These are phyloP conservation scores for Caryocar brasiliense DNA, from an alignment of 441 rosid species.

Conservation along the genomic window DNA sequence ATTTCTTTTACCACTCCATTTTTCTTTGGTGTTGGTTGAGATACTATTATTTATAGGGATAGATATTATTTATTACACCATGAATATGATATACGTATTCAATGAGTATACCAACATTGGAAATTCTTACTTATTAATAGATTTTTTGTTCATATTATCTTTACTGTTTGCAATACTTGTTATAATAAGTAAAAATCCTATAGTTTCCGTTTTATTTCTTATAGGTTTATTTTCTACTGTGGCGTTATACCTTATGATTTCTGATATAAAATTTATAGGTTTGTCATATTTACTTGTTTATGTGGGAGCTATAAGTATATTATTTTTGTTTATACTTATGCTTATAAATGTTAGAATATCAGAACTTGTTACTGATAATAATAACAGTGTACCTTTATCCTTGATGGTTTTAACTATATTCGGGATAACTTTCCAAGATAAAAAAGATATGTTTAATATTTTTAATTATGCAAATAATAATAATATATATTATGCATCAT, in stretches of 20 bases:
- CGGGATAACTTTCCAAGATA: not conserved
- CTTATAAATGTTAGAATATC: not conserved
- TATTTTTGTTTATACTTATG: conserved; percentile 1
- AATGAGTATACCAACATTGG: too few relatives aligned
- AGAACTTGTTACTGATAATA: not conserved
- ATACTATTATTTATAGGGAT: too few relatives aligned
- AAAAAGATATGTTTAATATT: not conserved
- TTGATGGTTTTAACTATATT: not conserved
- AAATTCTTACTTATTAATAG: too few relatives aligned
- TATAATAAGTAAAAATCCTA: not conserved
- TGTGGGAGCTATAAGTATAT: not conserved
- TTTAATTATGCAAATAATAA: not conserved
- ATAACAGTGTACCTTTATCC: not conserved
- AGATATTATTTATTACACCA: too few relatives aligned
- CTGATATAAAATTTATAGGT: not conserved
- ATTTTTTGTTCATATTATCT: not conserved
- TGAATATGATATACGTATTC: too few relatives aligned
- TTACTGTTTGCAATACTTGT: not conserved
- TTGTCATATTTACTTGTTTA: not conserved
- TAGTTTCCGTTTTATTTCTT: too few relatives aligned
- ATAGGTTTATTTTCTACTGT: not conserved
- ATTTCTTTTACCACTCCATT: too few relatives aligned
- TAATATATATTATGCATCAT: too few relatives aligned
- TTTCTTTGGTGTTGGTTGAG: too few relatives aligned
- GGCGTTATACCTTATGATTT: not conserved